Evolutionary conservation across 2,329 filamentous ascomycete species (phyloP).

Genomic region (Diaporthe amygdali): DNA sequence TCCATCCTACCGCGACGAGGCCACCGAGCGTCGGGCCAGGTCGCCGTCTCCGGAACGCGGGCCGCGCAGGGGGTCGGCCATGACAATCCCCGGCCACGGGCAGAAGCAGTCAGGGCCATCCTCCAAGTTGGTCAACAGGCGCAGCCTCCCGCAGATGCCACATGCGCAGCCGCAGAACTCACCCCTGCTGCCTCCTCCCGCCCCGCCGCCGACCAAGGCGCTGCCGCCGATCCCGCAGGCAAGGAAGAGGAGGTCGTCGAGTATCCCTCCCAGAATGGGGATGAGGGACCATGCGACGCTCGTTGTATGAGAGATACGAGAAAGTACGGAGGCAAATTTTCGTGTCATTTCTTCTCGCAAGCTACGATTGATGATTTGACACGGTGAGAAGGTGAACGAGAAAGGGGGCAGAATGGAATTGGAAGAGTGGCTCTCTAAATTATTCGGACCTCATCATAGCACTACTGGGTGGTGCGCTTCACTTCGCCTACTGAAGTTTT

Average conservation of each 20-base stretch:
- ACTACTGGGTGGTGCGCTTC: constrained; percentile 11
- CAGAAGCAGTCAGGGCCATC: not conserved
- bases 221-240: constrained; percentile 57
- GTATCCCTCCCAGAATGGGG: constrained; percentile 18
- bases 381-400: not conserved
- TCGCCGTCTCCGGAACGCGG: not conserved
- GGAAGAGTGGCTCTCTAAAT: not conserved
- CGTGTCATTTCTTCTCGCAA: not conserved
- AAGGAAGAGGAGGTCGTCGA: constrained; percentile 17
- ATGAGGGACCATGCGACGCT: not conserved
- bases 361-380: not conserved
- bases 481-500: not conserved
- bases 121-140: constrained; percentile 38
- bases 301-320: not conserved
- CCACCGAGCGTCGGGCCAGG: not conserved
- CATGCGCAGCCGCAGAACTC: constrained; percentile 32
- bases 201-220: constrained; percentile 59
- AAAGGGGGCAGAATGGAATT: not conserved
- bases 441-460: not conserved
- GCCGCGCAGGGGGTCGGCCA: constrained; percentile 25
- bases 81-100: constrained; percentile 21
- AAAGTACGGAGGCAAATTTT: not conserved
- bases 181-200: constrained; percentile 55
- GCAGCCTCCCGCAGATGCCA: constrained; percentile 53
- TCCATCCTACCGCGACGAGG: not conserved